Base-by-base conservation (phyloP, 345 rosid genomes). In the Jatropha curcas region DNA sequence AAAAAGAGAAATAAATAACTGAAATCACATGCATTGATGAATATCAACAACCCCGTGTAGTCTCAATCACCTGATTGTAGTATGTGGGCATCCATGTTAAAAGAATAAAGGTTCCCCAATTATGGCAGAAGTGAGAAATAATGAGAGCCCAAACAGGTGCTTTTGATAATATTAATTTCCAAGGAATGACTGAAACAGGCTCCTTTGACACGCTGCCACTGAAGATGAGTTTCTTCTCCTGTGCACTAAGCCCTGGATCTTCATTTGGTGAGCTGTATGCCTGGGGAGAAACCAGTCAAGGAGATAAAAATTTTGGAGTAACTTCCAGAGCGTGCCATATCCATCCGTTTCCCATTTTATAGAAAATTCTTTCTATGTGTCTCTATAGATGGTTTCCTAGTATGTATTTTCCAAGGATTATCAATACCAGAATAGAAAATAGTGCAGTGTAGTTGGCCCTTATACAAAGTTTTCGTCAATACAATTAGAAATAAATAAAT, bases 71-170 rank as follows among this genome's bases (percentile, higher is more conserved):
- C 98, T 94, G 98, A 84, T 89, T 94, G 87, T 94, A 94, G 83
- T 94, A 92, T 25, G 97, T 92, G 17, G 98, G 98, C 98, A 94
- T 94, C 98, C 98, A 94, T 33, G 98, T 94, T 74, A 92, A 78
- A 67, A 94, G 88, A 79, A 94, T 90, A 79, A 94, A 94, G 9
- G 98, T 92, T 76, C 98, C 98, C 98, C 98, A 94, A 62, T 94
- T 94, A 76, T 94, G 98, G 82, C 98, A 94, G 82, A 94, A 94
- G 81, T 94, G 98, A 12, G 97, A 94, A 76, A 92, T 77, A 65
- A 92, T 94, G 62, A 92, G 93, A 74, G 98, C 98, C 98, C 98
- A 94, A 63, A 94, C 98, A 60, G 98, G 91, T 31, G 98, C 85
- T 78, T 94, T 94, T 25, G 98, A 94, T 68, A 94, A 75, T 72